A percentile compares a stretch with the other conserved stretches of the same genome.
These are phyloP conservation scores for Quercus wislizeni DNA, from an alignment of 306 rosid genomes.

Conservation along the genomic window DNA sequence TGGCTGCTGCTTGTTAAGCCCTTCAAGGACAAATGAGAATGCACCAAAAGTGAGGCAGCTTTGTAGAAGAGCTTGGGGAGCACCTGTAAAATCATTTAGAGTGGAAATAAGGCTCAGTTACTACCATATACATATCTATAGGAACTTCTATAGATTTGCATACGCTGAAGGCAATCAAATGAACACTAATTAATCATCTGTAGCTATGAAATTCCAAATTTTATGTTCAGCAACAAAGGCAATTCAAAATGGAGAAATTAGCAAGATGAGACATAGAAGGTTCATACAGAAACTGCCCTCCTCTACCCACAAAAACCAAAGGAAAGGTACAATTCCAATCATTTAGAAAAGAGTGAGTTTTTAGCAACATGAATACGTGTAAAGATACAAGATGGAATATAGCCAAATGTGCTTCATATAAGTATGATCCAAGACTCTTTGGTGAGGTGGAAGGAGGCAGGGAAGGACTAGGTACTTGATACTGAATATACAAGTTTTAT, in stretches of 20 bases:
- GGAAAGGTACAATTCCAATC: no score
- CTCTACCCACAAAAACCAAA: not conserved
- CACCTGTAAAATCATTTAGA: conserved; percentile 50
- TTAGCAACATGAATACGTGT: not conserved
- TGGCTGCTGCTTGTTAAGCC: conserved; percentile 89
- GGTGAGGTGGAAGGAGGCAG: no score
- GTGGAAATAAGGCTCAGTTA: not conserved
- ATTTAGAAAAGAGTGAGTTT: no score
- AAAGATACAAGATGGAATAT: not conserved
- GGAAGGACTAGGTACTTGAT: not conserved
- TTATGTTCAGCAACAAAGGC: not conserved
- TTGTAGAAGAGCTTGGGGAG: conserved; percentile 94
- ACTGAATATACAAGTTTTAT: not conserved
- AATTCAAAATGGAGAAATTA: not conserved
- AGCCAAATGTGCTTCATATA: not conserved
- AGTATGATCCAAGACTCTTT: not conserved
- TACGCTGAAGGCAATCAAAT: not conserved
- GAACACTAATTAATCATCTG: not conserved
- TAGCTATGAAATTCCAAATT: not conserved
- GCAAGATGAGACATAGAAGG: not conserved
- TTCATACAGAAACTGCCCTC: not conserved
- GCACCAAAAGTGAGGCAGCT: conserved; percentile 95
- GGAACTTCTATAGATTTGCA: not conserved
- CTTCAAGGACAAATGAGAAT: conserved; percentile 80
- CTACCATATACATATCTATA: not conserved